phyloP scores from a whole-genome alignment of 352 stramenopile genomes.

The Phytophthora sp. region DNA sequence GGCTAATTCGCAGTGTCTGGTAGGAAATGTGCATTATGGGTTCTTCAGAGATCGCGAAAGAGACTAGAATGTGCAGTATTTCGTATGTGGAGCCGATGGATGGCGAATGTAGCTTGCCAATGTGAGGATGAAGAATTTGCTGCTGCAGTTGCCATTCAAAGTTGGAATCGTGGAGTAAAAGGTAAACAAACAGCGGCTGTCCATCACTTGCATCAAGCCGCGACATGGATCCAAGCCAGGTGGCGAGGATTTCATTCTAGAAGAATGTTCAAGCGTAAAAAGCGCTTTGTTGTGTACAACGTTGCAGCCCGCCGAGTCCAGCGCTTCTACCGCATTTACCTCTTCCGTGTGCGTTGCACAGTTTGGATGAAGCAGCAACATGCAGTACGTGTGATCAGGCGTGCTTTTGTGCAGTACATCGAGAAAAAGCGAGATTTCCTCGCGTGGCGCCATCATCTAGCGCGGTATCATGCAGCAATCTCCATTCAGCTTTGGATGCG shows the following conservation, averaged over 20 bases:
- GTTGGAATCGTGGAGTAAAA: constrained; percentile 45
- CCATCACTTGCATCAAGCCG: constrained; percentile 37
- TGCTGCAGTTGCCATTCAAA: constrained; percentile 58
- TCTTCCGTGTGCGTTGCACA: constrained; percentile 43
- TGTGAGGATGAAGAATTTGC: constrained; percentile 49
- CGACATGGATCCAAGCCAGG: constrained; percentile 43
- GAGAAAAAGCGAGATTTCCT: constrained; percentile 41
- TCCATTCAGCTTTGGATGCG: constrained; percentile 64
- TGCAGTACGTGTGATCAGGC: constrained; percentile 50
- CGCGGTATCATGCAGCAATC: constrained; percentile 61
- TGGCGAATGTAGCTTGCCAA: constrained; percentile 21
- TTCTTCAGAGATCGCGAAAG: constrained; percentile 45
- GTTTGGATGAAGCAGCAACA: constrained; percentile 36
- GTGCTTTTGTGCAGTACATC: constrained; percentile 43
- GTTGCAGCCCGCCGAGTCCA: constrained; percentile 43
- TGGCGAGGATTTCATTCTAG: constrained; percentile 66
- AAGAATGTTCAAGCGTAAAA: constrained; percentile 45
- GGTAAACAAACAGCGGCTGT: constrained; percentile 31
- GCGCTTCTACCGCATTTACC: constrained; percentile 43
- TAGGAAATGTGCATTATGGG: constrained; percentile 57
- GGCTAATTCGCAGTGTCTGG: background rate
- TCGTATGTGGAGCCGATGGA: constrained; percentile 47
- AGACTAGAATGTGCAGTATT: constrained; percentile 33
- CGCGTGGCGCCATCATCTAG: constrained; percentile 50
- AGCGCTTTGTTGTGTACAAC: constrained; percentile 46